A percentile compares a stretch with the other conserved stretches of the same genome.
These are phyloP conservation scores for Ogataea angusta DNA, from an alignment of 805 yeast species.

Conservation along the genomic window DNA sequence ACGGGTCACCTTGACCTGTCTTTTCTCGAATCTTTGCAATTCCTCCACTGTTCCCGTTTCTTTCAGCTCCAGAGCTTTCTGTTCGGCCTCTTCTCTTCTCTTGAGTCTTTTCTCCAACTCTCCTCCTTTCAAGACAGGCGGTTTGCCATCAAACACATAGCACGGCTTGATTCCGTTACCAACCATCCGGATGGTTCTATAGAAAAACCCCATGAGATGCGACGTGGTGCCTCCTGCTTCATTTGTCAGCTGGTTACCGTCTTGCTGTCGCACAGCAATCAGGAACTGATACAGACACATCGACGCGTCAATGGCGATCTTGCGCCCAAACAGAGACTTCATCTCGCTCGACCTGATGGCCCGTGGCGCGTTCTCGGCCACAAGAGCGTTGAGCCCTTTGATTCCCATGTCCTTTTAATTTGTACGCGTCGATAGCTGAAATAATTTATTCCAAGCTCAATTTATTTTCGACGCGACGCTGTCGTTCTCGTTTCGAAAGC, in stretches of 20 bases:
- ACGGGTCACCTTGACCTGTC: constrained; percentile 83
- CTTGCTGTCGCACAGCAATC: constrained; percentile 94
- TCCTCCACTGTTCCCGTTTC: constrained; percentile 82
- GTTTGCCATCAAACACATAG: constrained; percentile 96
- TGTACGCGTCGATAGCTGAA: constrained; percentile 7
- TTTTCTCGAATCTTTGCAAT: constrained; percentile 68
- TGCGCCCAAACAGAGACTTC: constrained; percentile 85
- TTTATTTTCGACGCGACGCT: constrained; percentile 9
- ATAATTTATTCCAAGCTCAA: neutral
- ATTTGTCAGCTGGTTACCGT: constrained; percentile 87
- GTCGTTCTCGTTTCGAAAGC: neutral
- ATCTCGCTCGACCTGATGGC: constrained; percentile 78
- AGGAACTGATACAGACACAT: constrained; percentile 96
- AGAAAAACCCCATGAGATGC: constrained; percentile 94
- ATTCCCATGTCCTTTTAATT: constrained; percentile 32
- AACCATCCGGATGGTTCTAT: constrained; percentile 84
- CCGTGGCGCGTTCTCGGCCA: constrained; percentile 84
- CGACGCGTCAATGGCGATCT: constrained; percentile 96
- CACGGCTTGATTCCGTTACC: constrained; percentile 95
- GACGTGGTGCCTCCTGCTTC: constrained; percentile 91
- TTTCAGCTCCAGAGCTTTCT: constrained; percentile 66
- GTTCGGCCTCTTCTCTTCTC: constrained; percentile 78
- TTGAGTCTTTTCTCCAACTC: constrained; percentile 84
- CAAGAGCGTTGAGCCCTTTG: constrained; percentile 77
- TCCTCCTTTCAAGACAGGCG: constrained; percentile 91